phyloP scores from a whole-genome alignment of 768 basidiomycete genomes.

The Pisolithus albus region DNA sequence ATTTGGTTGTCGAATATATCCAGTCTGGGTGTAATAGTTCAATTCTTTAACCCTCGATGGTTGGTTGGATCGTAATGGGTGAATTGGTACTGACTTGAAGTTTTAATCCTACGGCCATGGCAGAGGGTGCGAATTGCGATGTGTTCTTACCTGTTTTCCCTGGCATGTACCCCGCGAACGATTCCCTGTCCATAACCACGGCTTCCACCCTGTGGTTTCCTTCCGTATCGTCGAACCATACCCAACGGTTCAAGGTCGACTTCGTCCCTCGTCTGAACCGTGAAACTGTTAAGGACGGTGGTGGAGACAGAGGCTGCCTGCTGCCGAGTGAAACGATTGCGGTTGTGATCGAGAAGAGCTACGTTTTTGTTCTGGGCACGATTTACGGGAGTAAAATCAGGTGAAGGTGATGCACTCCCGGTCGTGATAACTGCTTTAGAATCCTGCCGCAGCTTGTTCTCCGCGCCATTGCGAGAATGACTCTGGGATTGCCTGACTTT shows the following conservation, averaged over 20 bases:
- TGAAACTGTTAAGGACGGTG: constrained; percentile 1
- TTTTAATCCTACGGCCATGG: not conserved
- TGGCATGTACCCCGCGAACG: constrained; percentile 41
- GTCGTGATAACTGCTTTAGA: too few species aligned
- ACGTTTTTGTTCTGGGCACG: not conserved
- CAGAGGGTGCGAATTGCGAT: not conserved
- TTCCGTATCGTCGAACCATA: constrained; percentile 34
- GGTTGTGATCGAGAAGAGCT: not conserved
- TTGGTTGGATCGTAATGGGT: not conserved
- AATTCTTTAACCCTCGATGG: not conserved
- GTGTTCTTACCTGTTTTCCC: constrained; percentile 37
- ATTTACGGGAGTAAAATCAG: too few species aligned
- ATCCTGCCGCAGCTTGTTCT: too few species aligned
- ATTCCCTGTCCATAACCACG: constrained; percentile 53
- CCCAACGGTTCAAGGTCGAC: constrained; percentile 46
- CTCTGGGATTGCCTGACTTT: too few species aligned
- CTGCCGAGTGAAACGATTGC: too few species aligned
- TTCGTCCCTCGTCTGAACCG: constrained; percentile 40
- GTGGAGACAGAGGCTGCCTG: not conserved
- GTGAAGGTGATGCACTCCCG: too few species aligned
- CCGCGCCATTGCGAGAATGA: too few species aligned
- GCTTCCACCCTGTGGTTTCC: constrained; percentile 55
- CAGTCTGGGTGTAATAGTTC: too few species aligned
- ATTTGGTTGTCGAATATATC: too few species aligned
- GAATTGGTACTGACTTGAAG: not conserved